Percentiles rank a stretch among this genome's conserved stretches.
phyloP scores from a whole-genome alignment of 805 yeast genomes.

The Pichia sporocuriosa region DNA sequence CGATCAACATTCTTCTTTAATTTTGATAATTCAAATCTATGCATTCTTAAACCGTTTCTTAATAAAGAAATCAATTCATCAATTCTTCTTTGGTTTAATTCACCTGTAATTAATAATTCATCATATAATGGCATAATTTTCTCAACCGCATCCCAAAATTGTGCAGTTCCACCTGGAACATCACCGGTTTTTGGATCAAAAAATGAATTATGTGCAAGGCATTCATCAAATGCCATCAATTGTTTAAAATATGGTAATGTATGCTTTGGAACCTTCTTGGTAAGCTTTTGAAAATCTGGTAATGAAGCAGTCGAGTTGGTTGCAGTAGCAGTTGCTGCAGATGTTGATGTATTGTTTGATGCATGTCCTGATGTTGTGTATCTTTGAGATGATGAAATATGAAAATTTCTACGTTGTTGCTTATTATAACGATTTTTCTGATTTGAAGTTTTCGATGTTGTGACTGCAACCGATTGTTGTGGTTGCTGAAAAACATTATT shows the following conservation, averaged over 20 bases:
- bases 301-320: constrained; percentile 1
- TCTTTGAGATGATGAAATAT: constrained; percentile 4
- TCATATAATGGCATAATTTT: constrained; percentile 45
- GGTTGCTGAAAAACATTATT: constrained; percentile 19
- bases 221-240: constrained; percentile 46
- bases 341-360: background rate
- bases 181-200: constrained; percentile 31
- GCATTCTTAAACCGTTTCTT: constrained; percentile 50
- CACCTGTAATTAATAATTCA: constrained; percentile 40
- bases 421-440: background rate
- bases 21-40: constrained; percentile 45
- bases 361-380: background rate
- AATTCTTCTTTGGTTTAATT: constrained; percentile 37
- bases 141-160: constrained; percentile 46
- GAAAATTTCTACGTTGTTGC: constrained; percentile 6
- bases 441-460: background rate
- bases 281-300: constrained; percentile 10
- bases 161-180: constrained; percentile 29
- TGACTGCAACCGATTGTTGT: background rate
- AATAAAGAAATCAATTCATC: constrained; percentile 42
- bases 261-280: constrained; percentile 21
- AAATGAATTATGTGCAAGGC: constrained; percentile 29
- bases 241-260: constrained; percentile 46
- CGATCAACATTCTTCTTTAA: constrained; percentile 52
- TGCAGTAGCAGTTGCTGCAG: background rate